Base-by-base conservation (phyloP, 371 early-diverging fungal genomes). In the Mucor sp. region DNA sequence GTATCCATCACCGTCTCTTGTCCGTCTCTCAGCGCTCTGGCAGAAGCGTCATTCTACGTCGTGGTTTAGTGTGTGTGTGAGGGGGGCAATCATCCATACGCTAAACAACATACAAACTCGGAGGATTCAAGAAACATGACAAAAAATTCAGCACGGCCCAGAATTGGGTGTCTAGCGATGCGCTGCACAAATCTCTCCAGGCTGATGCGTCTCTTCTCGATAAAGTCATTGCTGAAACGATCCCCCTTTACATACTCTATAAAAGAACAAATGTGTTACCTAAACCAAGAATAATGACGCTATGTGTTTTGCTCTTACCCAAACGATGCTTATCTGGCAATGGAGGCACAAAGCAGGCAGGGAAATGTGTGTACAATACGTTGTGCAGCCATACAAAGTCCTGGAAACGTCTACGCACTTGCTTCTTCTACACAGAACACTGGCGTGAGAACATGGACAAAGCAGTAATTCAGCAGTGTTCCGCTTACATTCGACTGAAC, bases 231-330 rank as follows among this genome's bases (percentile, higher is more conserved):
- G 65, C 91, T 87, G 76, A 98, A 98, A 12, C 99, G 85, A 77
- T 97, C 97, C 6, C 98, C 97, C 39, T 95, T 95, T 14, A 98
- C 82, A 71, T 97, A 98, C 74, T 96, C 97, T 92, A 60, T 14
- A 53, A 53, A 4, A 27, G 23, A 41, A 15, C 19, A 37, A 57
- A 19, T 39, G 33, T 57, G 57, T 57, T 57, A 61, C 25, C 27
- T 17, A 41, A 53, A 53, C 25, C 53, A 53, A 53, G 53, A 15
- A 53, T 25, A 50, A 27, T 53, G 53, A 53, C 27, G 53, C 23
- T 21, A 28, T 58, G 15, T 30, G 9, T 33, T 33, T 44, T 33
- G 32, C 28, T 30, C 41, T 47, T 82, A 94, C 94, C 93, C 83
- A 94, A 82, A 56, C 96, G 89, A 69, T 95, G 94, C 74, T 95